phyloP scores from a whole-genome alignment of 176 grass and related monocot genomes.

The Oryza meyeriana region DNA sequence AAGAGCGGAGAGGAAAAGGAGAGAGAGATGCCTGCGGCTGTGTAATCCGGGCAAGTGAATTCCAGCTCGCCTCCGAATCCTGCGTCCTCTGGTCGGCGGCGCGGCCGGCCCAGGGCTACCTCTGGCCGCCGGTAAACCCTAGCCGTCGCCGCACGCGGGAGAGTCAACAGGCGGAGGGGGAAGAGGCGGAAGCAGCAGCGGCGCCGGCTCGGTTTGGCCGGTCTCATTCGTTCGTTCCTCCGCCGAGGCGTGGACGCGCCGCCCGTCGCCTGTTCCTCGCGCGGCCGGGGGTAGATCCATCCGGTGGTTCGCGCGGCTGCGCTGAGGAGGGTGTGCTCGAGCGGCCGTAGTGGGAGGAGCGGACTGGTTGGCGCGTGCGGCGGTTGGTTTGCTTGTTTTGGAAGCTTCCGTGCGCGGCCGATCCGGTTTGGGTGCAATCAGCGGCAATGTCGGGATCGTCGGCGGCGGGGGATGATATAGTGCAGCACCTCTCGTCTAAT shows the following conservation, averaged over 20 bases:
- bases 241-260: not conserved
- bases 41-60: conserved; percentile 21
- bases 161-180: conserved; percentile 15
- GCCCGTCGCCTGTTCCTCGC: not conserved
- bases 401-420: conserved; percentile 25
- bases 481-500: conserved; percentile 89
- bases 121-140: not conserved
- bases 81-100: not conserved
- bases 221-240: conserved; percentile 15
- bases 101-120: not conserved
- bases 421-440: conserved; percentile 32
- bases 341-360: not conserved
- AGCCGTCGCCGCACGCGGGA: not conserved
- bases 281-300: conserved; percentile 26
- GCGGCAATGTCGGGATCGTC: conserved; percentile 38
- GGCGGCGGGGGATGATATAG: conserved; percentile 87
- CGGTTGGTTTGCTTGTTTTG: conserved; percentile 24
- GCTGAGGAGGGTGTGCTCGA: not conserved
- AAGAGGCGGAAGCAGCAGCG: not conserved
- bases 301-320: not conserved
- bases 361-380: conserved; percentile 12
- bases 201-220: not conserved
- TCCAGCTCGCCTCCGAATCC: not conserved
- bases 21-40: conserved; percentile 39
- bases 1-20: conserved; percentile 11